Percentiles rank a stretch among this genome's conserved stretches.
Evolutionary conservation across 2,329 filamentous ascomycete species (phyloP).

Genomic region (Cladosporium halotolerans): DNA sequence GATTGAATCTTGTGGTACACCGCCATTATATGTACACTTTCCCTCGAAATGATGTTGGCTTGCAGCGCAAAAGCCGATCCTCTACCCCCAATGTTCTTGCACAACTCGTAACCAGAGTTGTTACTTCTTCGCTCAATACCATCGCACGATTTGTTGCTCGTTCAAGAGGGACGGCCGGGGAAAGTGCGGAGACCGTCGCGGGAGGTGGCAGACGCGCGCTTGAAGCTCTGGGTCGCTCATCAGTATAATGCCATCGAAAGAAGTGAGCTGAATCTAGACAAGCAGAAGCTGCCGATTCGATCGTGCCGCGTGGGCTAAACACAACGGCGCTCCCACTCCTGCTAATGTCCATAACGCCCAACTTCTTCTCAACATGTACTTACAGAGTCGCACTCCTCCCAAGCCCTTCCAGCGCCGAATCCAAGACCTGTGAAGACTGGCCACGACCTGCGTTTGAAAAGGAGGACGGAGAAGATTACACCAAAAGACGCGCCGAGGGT

Average conservation of each 20-base stretch:
- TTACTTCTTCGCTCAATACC: not conserved
- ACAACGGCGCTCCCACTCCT: not conserved
- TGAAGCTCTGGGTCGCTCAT: slow-evolving; percentile 40
- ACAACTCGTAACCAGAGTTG: not conserved
- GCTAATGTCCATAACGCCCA: not conserved
- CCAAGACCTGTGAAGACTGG: slow-evolving; percentile 91
- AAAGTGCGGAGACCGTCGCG: slow-evolving; percentile 45
- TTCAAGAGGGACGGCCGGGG: slow-evolving; percentile 31
- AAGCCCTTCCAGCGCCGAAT: slow-evolving; percentile 92
- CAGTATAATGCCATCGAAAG: not conserved
- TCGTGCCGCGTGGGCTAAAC: not conserved
- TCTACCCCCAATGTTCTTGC: slow-evolving; percentile 1
- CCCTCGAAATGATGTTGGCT: slow-evolving; percentile 2
- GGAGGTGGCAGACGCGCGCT: slow-evolving; percentile 42
- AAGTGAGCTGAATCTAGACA: not conserved
- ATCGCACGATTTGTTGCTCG: not conserved
- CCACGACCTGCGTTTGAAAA: slow-evolving; percentile 98
- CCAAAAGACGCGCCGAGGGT: slow-evolving; percentile 93
- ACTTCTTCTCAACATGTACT: slow-evolving; percentile 18
- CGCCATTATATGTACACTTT: slow-evolving; percentile 11
- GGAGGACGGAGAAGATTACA: slow-evolving; percentile 94
- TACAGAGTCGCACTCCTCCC: slow-evolving; percentile 91
- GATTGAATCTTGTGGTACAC: slow-evolving; percentile 8
- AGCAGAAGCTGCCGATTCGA: not conserved
- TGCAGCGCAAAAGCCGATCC: slow-evolving; percentile 2